Evolutionary conservation across 2,329 filamentous ascomycete genomes (phyloP).

Genomic region (Pseudogymnoascus sp.): DNA sequence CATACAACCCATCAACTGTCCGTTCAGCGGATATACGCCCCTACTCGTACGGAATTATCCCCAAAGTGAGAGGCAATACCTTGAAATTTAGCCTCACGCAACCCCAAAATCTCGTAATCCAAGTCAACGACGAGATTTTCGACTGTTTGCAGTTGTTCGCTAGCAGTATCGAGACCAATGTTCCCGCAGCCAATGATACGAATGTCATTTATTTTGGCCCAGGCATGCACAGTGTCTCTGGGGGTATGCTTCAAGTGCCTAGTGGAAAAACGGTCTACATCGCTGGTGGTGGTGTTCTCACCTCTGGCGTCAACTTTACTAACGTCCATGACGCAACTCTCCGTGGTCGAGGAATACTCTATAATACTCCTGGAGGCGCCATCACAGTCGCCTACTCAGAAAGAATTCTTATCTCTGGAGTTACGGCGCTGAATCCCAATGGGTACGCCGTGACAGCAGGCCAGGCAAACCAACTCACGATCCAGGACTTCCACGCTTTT

Average conservation of each 20-base stretch:
- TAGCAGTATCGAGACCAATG: not conserved
- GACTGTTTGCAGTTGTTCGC: not conserved
- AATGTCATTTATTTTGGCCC: conserved; percentile 26
- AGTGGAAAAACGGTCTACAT: conserved; percentile 21
- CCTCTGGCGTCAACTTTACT: not conserved
- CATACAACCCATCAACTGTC: not conserved
- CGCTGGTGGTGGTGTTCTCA: not conserved
- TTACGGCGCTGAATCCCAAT: not conserved
- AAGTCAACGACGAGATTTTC: not conserved
- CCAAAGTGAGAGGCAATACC: not conserved
- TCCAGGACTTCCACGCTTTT: not conserved
- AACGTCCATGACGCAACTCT: not conserved
- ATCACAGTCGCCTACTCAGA: not conserved
- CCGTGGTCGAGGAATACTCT: not conserved
- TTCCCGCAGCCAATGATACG: conserved; percentile 13
- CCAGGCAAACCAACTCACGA: not conserved
- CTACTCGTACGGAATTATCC: not conserved
- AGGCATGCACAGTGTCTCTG: conserved; percentile 19
- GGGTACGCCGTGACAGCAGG: not conserved
- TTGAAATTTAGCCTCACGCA: not conserved
- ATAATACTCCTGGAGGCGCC: not conserved
- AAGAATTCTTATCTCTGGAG: not conserved
- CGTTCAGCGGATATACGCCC: not conserved
- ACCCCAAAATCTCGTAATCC: not conserved
- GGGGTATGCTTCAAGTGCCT: not conserved